Evolutionary conservation across 495 filamentous ascomycete species (phyloP), one percentile per base, ranked within the genome.

Genomic region (Penicillium steckii): DNA sequence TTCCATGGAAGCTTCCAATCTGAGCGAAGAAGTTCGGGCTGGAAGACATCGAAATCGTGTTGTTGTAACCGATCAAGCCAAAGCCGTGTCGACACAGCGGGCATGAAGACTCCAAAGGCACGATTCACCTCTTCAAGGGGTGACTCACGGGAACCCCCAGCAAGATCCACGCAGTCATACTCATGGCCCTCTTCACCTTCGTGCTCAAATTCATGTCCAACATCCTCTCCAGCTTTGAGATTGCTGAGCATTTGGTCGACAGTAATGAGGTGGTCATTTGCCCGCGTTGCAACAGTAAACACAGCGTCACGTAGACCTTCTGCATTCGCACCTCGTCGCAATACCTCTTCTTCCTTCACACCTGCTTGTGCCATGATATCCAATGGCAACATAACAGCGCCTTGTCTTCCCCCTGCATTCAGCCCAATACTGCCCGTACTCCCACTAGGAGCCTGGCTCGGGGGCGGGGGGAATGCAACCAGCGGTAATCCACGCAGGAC

Each of bases 201-300:
- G 56, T 95, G 89, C 64, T 96, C 91, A 66, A 89, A 96, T 0
- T 87, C 87, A 62, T 96, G 91, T 0, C 88, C 89, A 0, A 87
- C 83, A 48, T 82, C 84, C 53, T 85, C 67, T 0, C 89, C 89
- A 19, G 83, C 80, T 25, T 83, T 78, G 10, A 96, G 66, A 60
- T 88, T 88, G 66, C 80, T 84, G 56, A 96, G 63, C 94, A 97
- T 95, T 66, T 94, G 89, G 53, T 93, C 76, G 13, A 87, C 93
- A 0, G 94, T 97, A 52, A 97, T 95, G 43, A 97, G 70, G 68
- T 98, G 94, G 71, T 98, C 94, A 65, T 89, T 91, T 4, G 94
- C 94, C 26, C 91, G 80, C 0, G 94, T 97, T 1, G 94, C 94
- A 18, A 97, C 91, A 17, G 81, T 77, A 61, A 97, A 97, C 4